Evolutionary conservation across 352 stramenopile species (phyloP), one percentile per base, ranked within the genome.

Genomic region (Phytopythium cucurbitacearum): DNA sequence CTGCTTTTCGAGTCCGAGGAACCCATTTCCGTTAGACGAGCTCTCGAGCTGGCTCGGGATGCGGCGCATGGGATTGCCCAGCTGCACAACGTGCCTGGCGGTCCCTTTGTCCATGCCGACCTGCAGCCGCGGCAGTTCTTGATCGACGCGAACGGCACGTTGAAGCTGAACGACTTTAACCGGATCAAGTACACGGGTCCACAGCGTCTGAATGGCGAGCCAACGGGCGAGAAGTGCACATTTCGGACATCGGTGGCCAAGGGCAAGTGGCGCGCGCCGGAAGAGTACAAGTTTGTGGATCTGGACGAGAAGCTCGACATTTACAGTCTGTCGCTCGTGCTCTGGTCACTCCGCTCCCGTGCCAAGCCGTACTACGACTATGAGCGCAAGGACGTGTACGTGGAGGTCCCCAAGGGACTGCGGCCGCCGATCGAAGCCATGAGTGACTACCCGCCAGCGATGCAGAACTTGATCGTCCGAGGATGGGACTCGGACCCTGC

Each of bases 81-180:
- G 48, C 48, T 94, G 39, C 84, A 94, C 56, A 67, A 69, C 41
- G 78, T 70, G 3, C 58, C 68, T 0, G 80, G 80, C 34, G 83
- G 80, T 0, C 83, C 83, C 5, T 89, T 89, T 35, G 78, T 71
- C n/a, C 84, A 94, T 57, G 76, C 80, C 0, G 84, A 94, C 63
- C 71, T 94, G 34, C 84, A 94, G 52, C 62, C 80, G 21, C 80
- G 84, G 1, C 84, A 94, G 58, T 91, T 94, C 44, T 57, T 94
- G 38, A 67, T 92, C n/a, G 65, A 87, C 54, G 48, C 50, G 1
- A 65, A 72, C 9, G 81, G 80, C 2, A 72, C 61, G 0, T 62
- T 92, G 32, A 62, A 75, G 50, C 51, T 94, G 32, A 94, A 94
- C 47, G 84, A 94, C 55, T 88, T 94, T 34, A 94, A 94, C 48